These are phyloP conservation scores for Solanum appendiculatum DNA, from an alignment of 257 asterid species.

Conservation along the genomic window DNA sequence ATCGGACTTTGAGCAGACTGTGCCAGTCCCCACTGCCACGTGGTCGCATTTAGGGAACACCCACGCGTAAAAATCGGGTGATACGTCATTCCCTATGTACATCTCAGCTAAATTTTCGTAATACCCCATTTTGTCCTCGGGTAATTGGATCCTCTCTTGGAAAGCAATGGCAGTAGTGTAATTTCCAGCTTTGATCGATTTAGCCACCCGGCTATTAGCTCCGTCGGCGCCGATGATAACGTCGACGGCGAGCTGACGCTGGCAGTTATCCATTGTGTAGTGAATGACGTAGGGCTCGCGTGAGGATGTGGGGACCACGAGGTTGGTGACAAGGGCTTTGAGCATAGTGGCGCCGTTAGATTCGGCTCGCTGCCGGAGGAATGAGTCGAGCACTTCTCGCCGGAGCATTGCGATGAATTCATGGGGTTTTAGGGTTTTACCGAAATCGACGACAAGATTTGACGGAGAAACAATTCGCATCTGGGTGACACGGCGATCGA, in stretches of 20 bases:
- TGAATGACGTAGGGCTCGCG: slow-evolving; percentile 45
- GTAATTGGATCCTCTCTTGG: slow-evolving; percentile 58
- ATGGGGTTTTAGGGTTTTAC: slow-evolving; percentile 47
- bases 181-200: slow-evolving; percentile 60
- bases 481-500: slow-evolving; percentile 69
- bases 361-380: slow-evolving; percentile 61
- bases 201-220: slow-evolving; percentile 78
- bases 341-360: slow-evolving; percentile 47
- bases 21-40: slow-evolving; percentile 83
- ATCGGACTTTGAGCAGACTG: slow-evolving; percentile 32
- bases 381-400: slow-evolving; percentile 72
- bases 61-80: slow-evolving; percentile 89
- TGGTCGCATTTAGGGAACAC: slow-evolving; percentile 89
- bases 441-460: slow-evolving; percentile 63
- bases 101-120: slow-evolving; percentile 74
- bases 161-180: slow-evolving; percentile 72
- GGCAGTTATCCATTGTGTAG: slow-evolving; percentile 28
- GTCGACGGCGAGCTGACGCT: slow-evolving; percentile 42
- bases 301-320: slow-evolving; percentile 33
- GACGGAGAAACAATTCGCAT: slow-evolving; percentile 81
- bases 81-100: slow-evolving; percentile 70
- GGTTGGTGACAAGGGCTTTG: slow-evolving; percentile 51
- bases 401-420: slow-evolving; percentile 88
- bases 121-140: slow-evolving; percentile 62
- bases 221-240: slow-evolving; percentile 81